phyloP scores from a whole-genome alignment of 345 rosid species.

The Tarenaya hassleriana region DNA sequence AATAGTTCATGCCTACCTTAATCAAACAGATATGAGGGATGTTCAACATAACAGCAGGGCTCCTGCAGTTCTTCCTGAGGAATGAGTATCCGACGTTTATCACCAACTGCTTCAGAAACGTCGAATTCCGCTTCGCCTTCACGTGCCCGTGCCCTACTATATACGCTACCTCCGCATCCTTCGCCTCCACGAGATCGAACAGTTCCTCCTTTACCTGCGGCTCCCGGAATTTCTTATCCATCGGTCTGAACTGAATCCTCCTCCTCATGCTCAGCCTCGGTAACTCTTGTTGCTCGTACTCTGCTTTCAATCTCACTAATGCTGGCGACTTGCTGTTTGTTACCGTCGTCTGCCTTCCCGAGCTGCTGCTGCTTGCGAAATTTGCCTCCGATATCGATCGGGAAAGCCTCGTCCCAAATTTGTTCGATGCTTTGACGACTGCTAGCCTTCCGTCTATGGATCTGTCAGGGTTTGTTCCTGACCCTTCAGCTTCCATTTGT shows the following conservation, averaged over 20 bases:
- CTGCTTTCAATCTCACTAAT: slow-evolving; percentile 44
- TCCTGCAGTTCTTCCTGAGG: no score
- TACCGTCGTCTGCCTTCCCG: slow-evolving; percentile 29
- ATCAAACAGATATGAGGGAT: slow-evolving; percentile 34
- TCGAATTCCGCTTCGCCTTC: slow-evolving; percentile 54
- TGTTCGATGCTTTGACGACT: slow-evolving; percentile 70
- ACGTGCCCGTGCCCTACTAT: no score
- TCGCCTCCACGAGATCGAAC: slow-evolving; percentile 38
- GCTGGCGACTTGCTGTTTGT: slow-evolving; percentile 63
- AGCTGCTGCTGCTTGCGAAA: no score
- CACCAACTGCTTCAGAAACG: slow-evolving; percentile 40
- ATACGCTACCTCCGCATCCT: no score
- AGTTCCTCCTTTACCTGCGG: slow-evolving; percentile 75
- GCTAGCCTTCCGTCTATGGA: slow-evolving; percentile 68
- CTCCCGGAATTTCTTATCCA: slow-evolving; percentile 49
- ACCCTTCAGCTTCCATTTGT: slow-evolving; percentile 81
- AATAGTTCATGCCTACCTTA: not conserved
- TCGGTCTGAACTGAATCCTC: slow-evolving; percentile 48
- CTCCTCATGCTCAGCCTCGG: slow-evolving; percentile 40
- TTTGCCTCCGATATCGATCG: slow-evolving; percentile 39
- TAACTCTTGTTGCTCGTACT: slow-evolving; percentile 61
- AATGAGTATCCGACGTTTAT: no score
- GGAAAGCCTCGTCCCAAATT: slow-evolving; percentile 59
- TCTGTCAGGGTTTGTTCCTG: slow-evolving; percentile 38
- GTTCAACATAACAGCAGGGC: slow-evolving; percentile 23